Percentiles rank a stretch among this genome's conserved stretches.
Conservation (phyloP, 768 basidiomycete genomes). For the Leucogyrophana mollusca region DNA sequence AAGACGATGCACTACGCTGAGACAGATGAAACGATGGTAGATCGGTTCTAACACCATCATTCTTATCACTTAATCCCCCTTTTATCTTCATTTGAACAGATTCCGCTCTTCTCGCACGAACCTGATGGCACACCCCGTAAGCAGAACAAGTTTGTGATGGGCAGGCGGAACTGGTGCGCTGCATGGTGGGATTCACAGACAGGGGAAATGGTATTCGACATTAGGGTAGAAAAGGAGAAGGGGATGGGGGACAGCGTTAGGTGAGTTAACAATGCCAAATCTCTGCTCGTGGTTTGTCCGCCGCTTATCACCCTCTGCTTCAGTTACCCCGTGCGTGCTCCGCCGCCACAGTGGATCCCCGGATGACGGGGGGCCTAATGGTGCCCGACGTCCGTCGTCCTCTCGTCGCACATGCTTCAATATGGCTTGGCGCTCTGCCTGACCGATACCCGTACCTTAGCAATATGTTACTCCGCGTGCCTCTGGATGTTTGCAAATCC, state of each 20-base stretch:
- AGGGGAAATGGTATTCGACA: constrained; percentile 75
- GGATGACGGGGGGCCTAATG: too few species aligned
- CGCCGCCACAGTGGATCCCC: constrained; percentile 39
- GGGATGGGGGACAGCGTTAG: constrained; percentile 80
- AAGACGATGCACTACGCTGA: constrained; percentile 77
- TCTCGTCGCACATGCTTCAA: too few species aligned
- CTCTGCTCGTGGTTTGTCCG: constrained; percentile 1
- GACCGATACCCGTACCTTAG: too few species aligned
- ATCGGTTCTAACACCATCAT: constrained; percentile 1
- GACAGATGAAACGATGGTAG: constrained; percentile 88
- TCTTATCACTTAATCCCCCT: neutral
- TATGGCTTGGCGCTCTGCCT: too few species aligned
- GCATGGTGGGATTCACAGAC: constrained; percentile 56
- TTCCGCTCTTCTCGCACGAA: constrained; percentile 75
- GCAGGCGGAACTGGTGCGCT: constrained; percentile 83
- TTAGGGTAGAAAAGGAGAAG: constrained; percentile 83
- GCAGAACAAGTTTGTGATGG: constrained; percentile 84
- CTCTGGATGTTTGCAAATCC: too few species aligned
- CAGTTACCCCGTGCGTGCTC: constrained; percentile 46
- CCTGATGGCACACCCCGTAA: constrained; percentile 67
- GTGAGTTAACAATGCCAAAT: constrained; percentile 41
- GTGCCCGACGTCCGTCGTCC: too few species aligned
- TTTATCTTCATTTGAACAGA: constrained; percentile 34
- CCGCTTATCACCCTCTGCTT: neutral
- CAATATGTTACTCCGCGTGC: too few species aligned